Conservation (phyloP, 495 filamentous ascomycete genomes). For the Penicillium fimorum region DNA sequence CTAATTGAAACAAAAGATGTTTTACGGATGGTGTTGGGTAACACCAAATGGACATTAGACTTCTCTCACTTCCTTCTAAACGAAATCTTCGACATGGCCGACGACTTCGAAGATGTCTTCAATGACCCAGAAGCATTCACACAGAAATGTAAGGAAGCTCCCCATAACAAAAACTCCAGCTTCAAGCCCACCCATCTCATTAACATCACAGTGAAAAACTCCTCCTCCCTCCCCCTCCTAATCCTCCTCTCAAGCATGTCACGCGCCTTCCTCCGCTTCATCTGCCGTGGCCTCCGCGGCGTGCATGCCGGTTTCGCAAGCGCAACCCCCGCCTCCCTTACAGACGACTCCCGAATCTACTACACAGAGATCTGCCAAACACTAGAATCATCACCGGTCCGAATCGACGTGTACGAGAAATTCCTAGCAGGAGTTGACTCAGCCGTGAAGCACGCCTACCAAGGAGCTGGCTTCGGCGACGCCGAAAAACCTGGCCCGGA, state of each 20-base stretch:
- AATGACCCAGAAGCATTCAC: slow-evolving; percentile 43
- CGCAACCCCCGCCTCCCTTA: slow-evolving; percentile 27
- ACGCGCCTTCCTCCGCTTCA: slow-evolving; percentile 65
- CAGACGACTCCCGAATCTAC: slow-evolving; percentile 39
- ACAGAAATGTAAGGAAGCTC: slow-evolving; percentile 41
- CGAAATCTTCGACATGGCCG: slow-evolving; percentile 60
- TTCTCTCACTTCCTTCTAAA: slow-evolving; percentile 68
- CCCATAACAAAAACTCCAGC: neutral
- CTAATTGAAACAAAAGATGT: slow-evolving; percentile 33
- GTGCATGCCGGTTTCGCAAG: slow-evolving; percentile 38
- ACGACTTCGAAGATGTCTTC: slow-evolving; percentile 49
- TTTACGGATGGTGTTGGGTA: slow-evolving; percentile 42
- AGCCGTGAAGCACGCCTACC: slow-evolving; percentile 48
- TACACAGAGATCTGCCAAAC: slow-evolving; percentile 44
- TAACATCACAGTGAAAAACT: slow-evolving; percentile 38
- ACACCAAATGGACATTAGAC: slow-evolving; percentile 63
- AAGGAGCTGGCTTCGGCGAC: slow-evolving; percentile 45
- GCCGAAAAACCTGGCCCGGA: slow-evolving; percentile 47
- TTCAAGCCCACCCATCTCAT: slow-evolving; percentile 14
- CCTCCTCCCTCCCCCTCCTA: slow-evolving; percentile 59
- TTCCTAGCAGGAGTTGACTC: slow-evolving; percentile 48
- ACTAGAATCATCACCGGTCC: slow-evolving; percentile 42
- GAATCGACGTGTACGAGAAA: slow-evolving; percentile 49
- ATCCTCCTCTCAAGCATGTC: slow-evolving; percentile 72
- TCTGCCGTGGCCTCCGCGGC: slow-evolving; percentile 60